phyloP scores from a whole-genome alignment of 2,329 filamentous ascomycete species.

The Ceratocystis alfenasii region DNA sequence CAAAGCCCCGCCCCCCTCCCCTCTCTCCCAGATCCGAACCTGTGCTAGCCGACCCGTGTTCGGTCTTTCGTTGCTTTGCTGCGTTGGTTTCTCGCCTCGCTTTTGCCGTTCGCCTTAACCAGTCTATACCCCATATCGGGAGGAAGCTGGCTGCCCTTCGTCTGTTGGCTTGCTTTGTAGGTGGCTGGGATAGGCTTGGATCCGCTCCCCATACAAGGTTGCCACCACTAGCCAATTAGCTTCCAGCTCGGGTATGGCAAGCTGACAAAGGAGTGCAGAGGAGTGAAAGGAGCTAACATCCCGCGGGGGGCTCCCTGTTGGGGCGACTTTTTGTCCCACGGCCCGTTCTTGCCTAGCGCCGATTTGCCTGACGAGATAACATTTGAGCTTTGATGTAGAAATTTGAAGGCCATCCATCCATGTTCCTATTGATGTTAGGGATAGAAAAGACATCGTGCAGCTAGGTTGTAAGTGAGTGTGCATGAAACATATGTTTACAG shows the following conservation, averaged over 20 bases:
- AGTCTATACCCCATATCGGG: neutral
- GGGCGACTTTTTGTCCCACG: neutral
- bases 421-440: too few species aligned
- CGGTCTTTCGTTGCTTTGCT: neutral
- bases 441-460: too few species aligned
- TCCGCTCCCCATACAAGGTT: neutral
- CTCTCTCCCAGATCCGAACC: too few species aligned
- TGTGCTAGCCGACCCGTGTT: neutral
- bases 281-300: neutral
- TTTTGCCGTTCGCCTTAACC: neutral
- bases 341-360: conserved; percentile 7
- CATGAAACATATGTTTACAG: neutral
- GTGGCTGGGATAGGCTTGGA: conserved; percentile 11
- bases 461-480: too few species aligned
- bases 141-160: neutral
- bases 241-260: neutral
- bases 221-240: neutral
- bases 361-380: neutral
- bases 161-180: neutral
- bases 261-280: neutral
- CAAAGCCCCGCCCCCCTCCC: too few species aligned
- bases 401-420: too few species aligned
- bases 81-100: neutral
- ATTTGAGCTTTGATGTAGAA: neutral
- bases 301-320: neutral